phyloP scores from a whole-genome alignment of 2,329 filamentous ascomycete species.

The Cordyceps fumosorosea region DNA sequence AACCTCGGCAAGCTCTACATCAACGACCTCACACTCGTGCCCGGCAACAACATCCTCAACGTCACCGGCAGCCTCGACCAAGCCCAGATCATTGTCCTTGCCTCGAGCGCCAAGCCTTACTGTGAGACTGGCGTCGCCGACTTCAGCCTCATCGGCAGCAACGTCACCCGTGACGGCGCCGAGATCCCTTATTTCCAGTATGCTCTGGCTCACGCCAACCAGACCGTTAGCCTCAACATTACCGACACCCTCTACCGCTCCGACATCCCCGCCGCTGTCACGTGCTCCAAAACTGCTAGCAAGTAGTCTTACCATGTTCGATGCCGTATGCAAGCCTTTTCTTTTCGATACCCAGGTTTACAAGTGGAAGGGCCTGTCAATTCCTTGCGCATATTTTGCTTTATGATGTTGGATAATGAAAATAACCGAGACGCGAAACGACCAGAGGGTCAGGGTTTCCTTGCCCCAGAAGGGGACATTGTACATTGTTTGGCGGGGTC shows the following conservation, averaged over 20 bases:
- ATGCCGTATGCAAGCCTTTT: not conserved
- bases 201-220: conserved; percentile 44
- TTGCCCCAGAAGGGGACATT: not conserved
- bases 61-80: conserved; percentile 51
- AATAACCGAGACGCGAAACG: not conserved
- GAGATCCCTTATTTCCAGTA: conserved; percentile 49
- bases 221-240: conserved; percentile 48
- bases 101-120: conserved; percentile 35
- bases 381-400: not conserved
- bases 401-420: conserved; percentile 6
- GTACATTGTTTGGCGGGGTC: not conserved
- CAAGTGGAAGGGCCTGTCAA: not conserved
- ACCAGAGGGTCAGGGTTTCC: not conserved
- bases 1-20: conserved; percentile 51
- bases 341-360: not conserved
- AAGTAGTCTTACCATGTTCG: not conserved
- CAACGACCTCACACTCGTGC: conserved; percentile 49
- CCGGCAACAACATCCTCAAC: conserved; percentile 50
- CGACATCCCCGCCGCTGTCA: not conserved
- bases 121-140: conserved; percentile 51
- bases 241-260: conserved; percentile 32
- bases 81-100: conserved; percentile 35
- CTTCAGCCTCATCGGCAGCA: conserved; percentile 46
- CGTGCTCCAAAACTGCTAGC: not conserved
- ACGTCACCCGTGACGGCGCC: conserved; percentile 45